These are phyloP conservation scores for Paecilomyces formosus DNA, from an alignment of 2,329 filamentous ascomycete genomes.

Conservation along the genomic window DNA sequence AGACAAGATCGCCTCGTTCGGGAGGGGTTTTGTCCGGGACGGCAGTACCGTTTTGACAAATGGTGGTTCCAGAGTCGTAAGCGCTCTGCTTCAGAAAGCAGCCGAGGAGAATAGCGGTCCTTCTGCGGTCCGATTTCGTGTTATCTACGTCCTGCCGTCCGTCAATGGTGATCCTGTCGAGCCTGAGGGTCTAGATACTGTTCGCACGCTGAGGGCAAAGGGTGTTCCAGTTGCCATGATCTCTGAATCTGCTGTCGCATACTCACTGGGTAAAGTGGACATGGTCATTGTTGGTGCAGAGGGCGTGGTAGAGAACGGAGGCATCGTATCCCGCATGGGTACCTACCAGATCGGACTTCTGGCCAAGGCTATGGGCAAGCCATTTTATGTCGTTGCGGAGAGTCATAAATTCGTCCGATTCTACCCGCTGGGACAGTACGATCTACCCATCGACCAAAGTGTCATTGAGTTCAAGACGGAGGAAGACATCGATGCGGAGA, in stretches of 20 bases:
- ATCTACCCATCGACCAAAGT: constrained; percentile 71
- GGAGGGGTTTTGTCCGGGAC: constrained; percentile 69
- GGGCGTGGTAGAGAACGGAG: constrained; percentile 88
- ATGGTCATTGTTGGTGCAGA: constrained; percentile 63
- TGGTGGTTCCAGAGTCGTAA: constrained; percentile 78
- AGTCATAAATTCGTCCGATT: constrained; percentile 94
- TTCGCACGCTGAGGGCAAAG: constrained; percentile 60
- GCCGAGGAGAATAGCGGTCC: constrained; percentile 53
- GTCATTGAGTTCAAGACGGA: constrained; percentile 65
- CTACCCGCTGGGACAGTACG: constrained; percentile 73
- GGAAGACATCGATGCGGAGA: constrained; percentile 42
- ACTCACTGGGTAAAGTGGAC: constrained; percentile 68
- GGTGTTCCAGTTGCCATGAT: constrained; percentile 81
- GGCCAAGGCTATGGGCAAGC: constrained; percentile 63
- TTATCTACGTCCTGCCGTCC: constrained; percentile 63
- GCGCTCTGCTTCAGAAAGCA: constrained; percentile 66
- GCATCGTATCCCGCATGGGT: constrained; percentile 81
- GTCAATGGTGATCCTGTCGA: constrained; percentile 27
- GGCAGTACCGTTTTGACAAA: constrained; percentile 81
- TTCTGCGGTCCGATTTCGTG: constrained; percentile 64
- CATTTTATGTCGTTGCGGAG: constrained; percentile 87
- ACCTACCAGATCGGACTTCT: constrained; percentile 79
- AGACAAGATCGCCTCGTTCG: constrained; percentile 72
- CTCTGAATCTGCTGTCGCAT: constrained; percentile 66
- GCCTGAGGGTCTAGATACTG: constrained; percentile 62